phyloP scores from a whole-genome alignment of 257 asterid species.

The Nicotiana attenuata region DNA sequence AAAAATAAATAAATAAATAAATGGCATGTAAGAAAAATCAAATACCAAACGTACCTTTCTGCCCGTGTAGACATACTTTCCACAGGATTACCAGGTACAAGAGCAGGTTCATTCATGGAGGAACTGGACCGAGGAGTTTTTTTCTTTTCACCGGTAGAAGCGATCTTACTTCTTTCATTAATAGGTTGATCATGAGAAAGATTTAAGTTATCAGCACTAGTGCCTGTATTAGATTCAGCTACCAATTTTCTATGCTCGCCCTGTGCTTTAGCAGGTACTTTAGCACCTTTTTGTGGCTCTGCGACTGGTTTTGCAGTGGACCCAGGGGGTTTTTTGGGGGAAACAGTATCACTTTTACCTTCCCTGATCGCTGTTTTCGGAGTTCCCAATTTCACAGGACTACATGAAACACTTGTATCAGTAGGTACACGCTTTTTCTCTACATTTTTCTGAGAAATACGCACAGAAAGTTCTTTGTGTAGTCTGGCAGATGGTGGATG shows the following conservation, averaged over 20 bases:
- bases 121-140: conserved; percentile 45
- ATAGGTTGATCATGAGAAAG: conserved; percentile 35
- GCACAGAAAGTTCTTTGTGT: conserved; percentile 31
- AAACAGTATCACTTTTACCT: conserved; percentile 35
- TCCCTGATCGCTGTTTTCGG: conserved; percentile 34
- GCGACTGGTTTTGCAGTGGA: conserved; percentile 29
- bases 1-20: not conserved
- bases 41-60: conserved; percentile 52
- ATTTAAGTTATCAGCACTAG: conserved; percentile 33
- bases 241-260: conserved; percentile 43
- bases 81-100: conserved; percentile 34
- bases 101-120: conserved; percentile 33
- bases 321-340: conserved; percentile 49
- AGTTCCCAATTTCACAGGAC: conserved; percentile 36
- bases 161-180: conserved; percentile 45
- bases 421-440: conserved; percentile 44
- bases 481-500: conserved; percentile 33
- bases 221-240: conserved; percentile 24
- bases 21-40: not conserved
- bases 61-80: conserved; percentile 30
- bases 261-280: conserved; percentile 36
- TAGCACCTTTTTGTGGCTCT: conserved; percentile 40
- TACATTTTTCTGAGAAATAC: conserved; percentile 31
- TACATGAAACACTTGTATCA: conserved; percentile 24
- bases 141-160: conserved; percentile 44